These are phyloP conservation scores for Nakazawaea laoshanensis DNA, from an alignment of 805 yeast species.

Conservation along the genomic window DNA sequence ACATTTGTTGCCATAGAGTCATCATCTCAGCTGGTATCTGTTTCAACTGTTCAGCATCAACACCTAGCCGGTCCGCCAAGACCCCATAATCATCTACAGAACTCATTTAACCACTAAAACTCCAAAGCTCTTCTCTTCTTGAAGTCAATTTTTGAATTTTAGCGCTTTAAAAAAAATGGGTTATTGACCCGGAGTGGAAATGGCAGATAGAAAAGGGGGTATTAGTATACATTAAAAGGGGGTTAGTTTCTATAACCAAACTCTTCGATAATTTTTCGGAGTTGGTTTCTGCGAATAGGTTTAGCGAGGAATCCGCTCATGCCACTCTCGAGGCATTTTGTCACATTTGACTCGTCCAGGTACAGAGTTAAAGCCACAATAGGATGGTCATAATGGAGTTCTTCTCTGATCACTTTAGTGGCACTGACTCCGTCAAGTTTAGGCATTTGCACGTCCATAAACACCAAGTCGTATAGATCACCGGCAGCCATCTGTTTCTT, in stretches of 20 bases:
- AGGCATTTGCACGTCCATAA: conserved; percentile 98
- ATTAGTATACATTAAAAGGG: not conserved
- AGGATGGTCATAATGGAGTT: conserved; percentile 55
- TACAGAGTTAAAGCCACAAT: conserved; percentile 93
- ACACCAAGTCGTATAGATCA: conserved; percentile 57
- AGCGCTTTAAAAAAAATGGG: too few relatives aligned
- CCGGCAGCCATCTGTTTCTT: conserved; percentile 33
- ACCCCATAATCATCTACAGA: not conserved
- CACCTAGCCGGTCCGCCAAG: conserved; percentile 14
- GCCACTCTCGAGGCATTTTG: conserved; percentile 80
- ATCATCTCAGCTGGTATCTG: conserved; percentile 16
- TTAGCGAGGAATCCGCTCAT: conserved; percentile 89
- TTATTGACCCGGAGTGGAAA: too few relatives aligned
- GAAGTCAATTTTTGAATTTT: too few relatives aligned
- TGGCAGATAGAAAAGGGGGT: too few relatives aligned
- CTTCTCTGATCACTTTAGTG: conserved; percentile 61
- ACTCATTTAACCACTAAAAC: too few relatives aligned
- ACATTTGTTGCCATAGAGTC: too few relatives aligned
- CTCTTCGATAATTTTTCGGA: conserved; percentile 47
- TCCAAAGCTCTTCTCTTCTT: too few relatives aligned
- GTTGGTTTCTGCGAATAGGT: conserved; percentile 69
- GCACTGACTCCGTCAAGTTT: conserved; percentile 84
- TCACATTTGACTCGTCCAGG: conserved; percentile 86
- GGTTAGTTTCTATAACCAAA: conserved; percentile 19
- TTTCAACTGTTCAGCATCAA: conserved; percentile 18